Evolutionary conservation across 2,329 filamentous ascomycete species (phyloP), one percentile per base, ranked within the genome.

Genomic region (Biscogniauxia marginata): DNA sequence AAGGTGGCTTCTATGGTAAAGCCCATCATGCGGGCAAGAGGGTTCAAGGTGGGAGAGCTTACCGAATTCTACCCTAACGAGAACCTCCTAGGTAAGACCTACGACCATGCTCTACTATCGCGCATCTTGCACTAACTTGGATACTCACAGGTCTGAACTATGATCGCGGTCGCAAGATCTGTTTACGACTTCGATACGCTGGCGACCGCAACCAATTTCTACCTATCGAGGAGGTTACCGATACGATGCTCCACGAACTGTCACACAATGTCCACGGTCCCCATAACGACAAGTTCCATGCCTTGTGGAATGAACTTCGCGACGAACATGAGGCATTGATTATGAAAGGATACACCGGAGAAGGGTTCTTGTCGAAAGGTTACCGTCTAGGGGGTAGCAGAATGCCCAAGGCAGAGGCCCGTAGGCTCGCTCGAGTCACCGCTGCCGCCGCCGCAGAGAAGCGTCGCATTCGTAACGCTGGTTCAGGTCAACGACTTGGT

Each of bases 161-260:
- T 65, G 90, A 93, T 67, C 74, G 75, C 18, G 92, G 91, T 4
- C 80, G 87, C 67, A 88, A 87, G 69, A 96, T 98, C 62, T 89
- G 90, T 61, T 78, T 98, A 20, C 86, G 93, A 46, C 77, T 98
- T 56, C 87, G 93, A 54, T 88, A 95, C 72, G 79, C 89, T 5
- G 79, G 83, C 65, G 90, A 96, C 70, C 80, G 83, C 8, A 84
- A 78, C 43, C 86, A 91, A 65, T 98, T 98, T 67, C 73, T 96
- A 19, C 87, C 89, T 1, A 75, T 93, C 55, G 91, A 97, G 68
- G 79, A 89, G 62, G 82, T 96, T 7, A 80, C 91, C 46, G 92
- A 97, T 72, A 98, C 93, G 0, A 89, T 98, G 86, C 84, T 98
- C 19, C 93, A 98, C 70, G 93, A 98, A 78, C 83, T 98, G 2